A percentile compares a stretch with the other conserved stretches of the same genome.
phyloP scores from a whole-genome alignment of 2,329 filamentous ascomycete genomes.

The Myriosclerotinia curreyana region DNA sequence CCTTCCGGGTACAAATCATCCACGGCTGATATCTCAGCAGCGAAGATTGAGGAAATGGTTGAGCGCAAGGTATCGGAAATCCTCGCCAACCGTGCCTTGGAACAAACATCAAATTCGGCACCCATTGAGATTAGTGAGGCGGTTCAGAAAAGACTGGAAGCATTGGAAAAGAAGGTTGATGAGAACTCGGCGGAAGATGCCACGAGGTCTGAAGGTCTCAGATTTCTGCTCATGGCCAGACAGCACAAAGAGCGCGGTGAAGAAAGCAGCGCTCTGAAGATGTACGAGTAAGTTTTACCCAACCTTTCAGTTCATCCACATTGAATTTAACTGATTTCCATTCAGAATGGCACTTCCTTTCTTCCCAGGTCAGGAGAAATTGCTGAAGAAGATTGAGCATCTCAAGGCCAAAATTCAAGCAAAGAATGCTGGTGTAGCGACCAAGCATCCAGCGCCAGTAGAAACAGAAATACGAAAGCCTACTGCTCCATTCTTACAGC shows the following conservation, averaged over 20 bases:
- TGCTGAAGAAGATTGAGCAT: constrained; percentile 66
- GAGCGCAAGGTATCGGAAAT: constrained; percentile 90
- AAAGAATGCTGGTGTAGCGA: constrained; percentile 37
- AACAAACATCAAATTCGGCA: constrained; percentile 49
- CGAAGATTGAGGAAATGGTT: constrained; percentile 85
- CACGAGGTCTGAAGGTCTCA: constrained; percentile 71
- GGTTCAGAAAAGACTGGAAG: constrained; percentile 76
- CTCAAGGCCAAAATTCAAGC: constrained; percentile 52
- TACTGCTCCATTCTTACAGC: constrained; percentile 31
- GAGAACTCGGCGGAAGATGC: constrained; percentile 62
- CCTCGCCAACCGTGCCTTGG: constrained; percentile 68
- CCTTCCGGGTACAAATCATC: constrained; percentile 33
- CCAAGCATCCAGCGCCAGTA: constrained; percentile 5
- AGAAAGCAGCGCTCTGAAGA: constrained; percentile 71
- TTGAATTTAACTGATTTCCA: neutral
- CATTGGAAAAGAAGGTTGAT: constrained; percentile 82
- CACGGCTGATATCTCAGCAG: constrained; percentile 54
- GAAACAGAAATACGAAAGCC: constrained; percentile 27
- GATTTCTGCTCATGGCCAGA: constrained; percentile 84
- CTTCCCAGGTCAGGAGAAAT: constrained; percentile 81
- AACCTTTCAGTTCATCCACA: neutral
- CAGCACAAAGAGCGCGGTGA: constrained; percentile 85
- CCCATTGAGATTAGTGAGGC: constrained; percentile 64
- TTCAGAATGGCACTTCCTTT: constrained; percentile 71
- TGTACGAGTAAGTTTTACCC: constrained; percentile 53